Evolutionary conservation across 192 early-diverging fungal species (phyloP).

Genomic region (Mortierella hygrophila): DNA sequence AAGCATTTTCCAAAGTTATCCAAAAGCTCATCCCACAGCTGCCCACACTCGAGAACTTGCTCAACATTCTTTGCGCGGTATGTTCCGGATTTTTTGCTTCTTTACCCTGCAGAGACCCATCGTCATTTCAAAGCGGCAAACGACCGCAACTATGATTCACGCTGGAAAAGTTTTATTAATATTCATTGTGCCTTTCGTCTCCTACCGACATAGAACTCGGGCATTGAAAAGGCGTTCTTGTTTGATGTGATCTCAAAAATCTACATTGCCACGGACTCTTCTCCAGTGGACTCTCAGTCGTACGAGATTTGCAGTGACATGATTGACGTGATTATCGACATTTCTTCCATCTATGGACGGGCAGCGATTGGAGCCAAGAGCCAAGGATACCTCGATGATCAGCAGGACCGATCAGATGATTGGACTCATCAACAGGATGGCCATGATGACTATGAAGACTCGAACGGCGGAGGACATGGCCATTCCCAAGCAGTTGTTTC

Average conservation of each 20-base stretch:
- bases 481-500: slow-evolving; percentile 35
- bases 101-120: neutral
- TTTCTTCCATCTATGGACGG: slow-evolving; percentile 82
- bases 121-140: neutral
- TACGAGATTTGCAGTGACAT: slow-evolving; percentile 96
- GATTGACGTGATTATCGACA: slow-evolving; percentile 92
- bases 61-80: slow-evolving; percentile 95
- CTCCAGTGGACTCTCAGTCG: slow-evolving; percentile 88
- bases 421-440: slow-evolving; percentile 43
- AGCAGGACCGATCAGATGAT: slow-evolving; percentile 37
- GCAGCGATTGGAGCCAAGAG: slow-evolving; percentile 57
- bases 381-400: slow-evolving; percentile 49
- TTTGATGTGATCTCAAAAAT: slow-evolving; percentile 92
- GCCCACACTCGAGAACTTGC: slow-evolving; percentile 87
- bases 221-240: slow-evolving; percentile 96
- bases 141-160: neutral
- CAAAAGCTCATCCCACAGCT: slow-evolving; percentile 90
- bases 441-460: slow-evolving; percentile 23
- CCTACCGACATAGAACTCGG: slow-evolving; percentile 77
- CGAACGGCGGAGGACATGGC: slow-evolving; percentile 18
- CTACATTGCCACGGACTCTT: slow-evolving; percentile 95
- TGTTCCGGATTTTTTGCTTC: slow-evolving; percentile 9
- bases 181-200: neutral
- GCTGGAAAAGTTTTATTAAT: neutral
- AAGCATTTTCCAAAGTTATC: slow-evolving; percentile 94